These are phyloP conservation scores for Phytophthora litchii DNA, from an alignment of 352 stramenopile genomes.

Conservation along the genomic window DNA sequence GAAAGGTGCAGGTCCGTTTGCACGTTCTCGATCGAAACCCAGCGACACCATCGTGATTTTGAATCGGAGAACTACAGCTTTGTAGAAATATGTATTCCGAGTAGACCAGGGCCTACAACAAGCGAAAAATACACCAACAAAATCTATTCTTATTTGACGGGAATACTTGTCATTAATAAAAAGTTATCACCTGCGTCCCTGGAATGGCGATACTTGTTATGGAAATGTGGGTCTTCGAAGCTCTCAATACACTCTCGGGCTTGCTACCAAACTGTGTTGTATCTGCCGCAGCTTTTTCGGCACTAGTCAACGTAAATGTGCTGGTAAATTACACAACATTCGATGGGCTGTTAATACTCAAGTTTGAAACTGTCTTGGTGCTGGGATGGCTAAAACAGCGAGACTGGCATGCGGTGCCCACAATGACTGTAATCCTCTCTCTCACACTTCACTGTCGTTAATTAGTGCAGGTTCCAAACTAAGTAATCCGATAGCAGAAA, in stretches of 20 bases:
- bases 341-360: constrained; percentile 60
- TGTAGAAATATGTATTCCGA: neutral
- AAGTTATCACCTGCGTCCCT: too few relatives aligned
- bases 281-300: constrained; percentile 56
- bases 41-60: neutral
- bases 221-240: constrained; percentile 68
- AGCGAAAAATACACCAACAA: neutral
- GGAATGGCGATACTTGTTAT: constrained; percentile 15
- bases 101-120: neutral
- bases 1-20: neutral
- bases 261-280: constrained; percentile 52
- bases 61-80: neutral
- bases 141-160: constrained; percentile 29
- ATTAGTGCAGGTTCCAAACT: too few relatives aligned
- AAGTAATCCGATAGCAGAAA: too few relatives aligned
- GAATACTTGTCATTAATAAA: constrained; percentile 58
- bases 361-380: constrained; percentile 60
- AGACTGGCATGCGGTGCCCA: constrained; percentile 41
- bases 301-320: constrained; percentile 61
- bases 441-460: too few relatives aligned
- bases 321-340: constrained; percentile 67
- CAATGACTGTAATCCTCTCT: constrained; percentile 31
- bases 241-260: constrained; percentile 51
- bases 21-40: neutral
- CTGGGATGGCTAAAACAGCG: constrained; percentile 40